A percentile compares a stretch with the other conserved stretches of the same genome.
These are phyloP conservation scores for Ruellia speciosa DNA, from an alignment of 305 asterid species.

Conservation along the genomic window DNA sequence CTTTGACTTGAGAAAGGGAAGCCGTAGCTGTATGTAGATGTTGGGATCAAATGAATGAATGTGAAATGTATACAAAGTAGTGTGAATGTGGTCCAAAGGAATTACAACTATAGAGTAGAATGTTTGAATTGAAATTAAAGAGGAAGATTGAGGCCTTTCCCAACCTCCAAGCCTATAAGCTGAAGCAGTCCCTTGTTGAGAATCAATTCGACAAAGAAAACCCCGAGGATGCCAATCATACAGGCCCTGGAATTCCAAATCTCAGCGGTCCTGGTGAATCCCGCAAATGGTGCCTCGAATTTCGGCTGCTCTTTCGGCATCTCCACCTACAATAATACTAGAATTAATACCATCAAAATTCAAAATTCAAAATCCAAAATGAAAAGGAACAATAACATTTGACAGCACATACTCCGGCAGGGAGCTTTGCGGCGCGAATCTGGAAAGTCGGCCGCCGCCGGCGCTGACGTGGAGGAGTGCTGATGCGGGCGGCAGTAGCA, in stretches of 20 bases:
- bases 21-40: too few relatives aligned
- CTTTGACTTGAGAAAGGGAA: too few relatives aligned
- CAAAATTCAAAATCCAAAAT: background rate
- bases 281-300: conserved; percentile 55
- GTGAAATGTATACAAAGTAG: background rate
- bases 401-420: conserved; percentile 48
- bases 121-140: conserved; percentile 36
- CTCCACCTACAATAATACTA: conserved; percentile 46
- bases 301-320: conserved; percentile 63
- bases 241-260: conserved; percentile 88
- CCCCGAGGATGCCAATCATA: conserved; percentile 79
- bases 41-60: too few relatives aligned
- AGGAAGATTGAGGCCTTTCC: conserved; percentile 89
- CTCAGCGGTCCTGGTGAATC: conserved; percentile 84
- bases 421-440: conserved; percentile 69
- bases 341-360: too few relatives aligned
- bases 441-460: conserved; percentile 33
- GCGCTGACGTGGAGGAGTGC: background rate
- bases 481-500: conserved; percentile 10
- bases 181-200: conserved; percentile 69
- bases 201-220: conserved; percentile 71
- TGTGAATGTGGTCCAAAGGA: too few relatives aligned
- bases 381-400: too few relatives aligned
- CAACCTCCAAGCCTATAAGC: conserved; percentile 71
- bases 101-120: background rate